Evolutionary conservation across 768 basidiomycete genomes (phyloP).

Genomic region (Russula olivacea): DNA sequence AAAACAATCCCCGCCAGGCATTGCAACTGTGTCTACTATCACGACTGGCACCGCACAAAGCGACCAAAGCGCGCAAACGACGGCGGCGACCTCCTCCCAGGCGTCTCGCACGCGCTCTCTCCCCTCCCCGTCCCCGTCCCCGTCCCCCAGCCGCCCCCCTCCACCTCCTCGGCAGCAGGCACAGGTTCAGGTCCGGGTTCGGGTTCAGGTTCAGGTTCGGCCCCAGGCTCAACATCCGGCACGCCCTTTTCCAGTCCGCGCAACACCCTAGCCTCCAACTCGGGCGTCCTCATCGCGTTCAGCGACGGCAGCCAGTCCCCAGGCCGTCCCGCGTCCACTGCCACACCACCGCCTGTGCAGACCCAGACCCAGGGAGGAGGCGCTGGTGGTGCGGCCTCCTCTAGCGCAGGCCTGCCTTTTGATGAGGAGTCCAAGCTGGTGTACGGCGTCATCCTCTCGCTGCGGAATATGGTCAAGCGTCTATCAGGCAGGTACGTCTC

Average conservation of each 20-base stretch:
- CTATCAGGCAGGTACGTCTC: slow-evolving; percentile 68
- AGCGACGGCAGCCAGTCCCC: slow-evolving; percentile 29
- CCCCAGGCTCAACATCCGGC: slow-evolving; percentile 34
- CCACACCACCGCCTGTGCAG: slow-evolving; percentile 30
- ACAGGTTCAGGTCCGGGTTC: slow-evolving; percentile 18
- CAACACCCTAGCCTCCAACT: slow-evolving; percentile 56
- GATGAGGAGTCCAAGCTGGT: slow-evolving; percentile 98
- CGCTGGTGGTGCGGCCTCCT: too few species aligned
- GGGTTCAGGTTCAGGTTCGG: slow-evolving; percentile 1
- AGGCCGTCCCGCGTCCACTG: slow-evolving; percentile 26
- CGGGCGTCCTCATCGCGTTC: slow-evolving; percentile 65
- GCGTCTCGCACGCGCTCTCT: slow-evolving; percentile 68
- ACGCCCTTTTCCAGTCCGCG: slow-evolving; percentile 48
- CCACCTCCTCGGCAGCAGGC: slow-evolving; percentile 23
- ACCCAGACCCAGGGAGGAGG: slow-evolving; percentile 18
- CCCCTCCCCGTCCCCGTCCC: slow-evolving; percentile 22
- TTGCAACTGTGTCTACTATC: slow-evolving; percentile 90
- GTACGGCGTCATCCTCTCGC: slow-evolving; percentile 87
- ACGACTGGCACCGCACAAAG: slow-evolving; percentile 85
- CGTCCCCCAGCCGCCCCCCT: background rate
- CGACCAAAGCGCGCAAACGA: slow-evolving; percentile 66
- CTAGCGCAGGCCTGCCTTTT: slow-evolving; percentile 63
- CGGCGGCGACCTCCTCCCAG: slow-evolving; percentile 64
- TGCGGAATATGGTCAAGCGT: slow-evolving; percentile 94
- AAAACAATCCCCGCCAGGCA: slow-evolving; percentile 47